Evolutionary conservation across 192 early-diverging fungal genomes (phyloP), one percentile per base, ranked within the genome.

Genomic region (Chytriomyces hyalinus): DNA sequence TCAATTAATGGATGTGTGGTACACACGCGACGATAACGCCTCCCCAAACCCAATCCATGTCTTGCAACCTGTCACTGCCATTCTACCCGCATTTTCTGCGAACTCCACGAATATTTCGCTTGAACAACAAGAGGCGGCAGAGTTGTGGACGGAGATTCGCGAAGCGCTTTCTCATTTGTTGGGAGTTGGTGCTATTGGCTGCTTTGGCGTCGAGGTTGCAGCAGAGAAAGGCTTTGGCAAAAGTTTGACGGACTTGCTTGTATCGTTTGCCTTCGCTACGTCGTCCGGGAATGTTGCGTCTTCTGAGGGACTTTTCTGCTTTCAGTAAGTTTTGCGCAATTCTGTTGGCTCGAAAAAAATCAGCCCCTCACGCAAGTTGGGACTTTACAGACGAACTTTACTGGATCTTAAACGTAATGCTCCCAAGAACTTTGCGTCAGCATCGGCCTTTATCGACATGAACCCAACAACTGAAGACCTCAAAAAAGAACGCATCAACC

Each of bases 321-420:
- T 79, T 45, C 78, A 79, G 78, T 79, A 44, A 65, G 61, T 60
- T 60, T 9, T 28, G 60, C 45, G 28, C n/a, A 57, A 57, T n/a
- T 20, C 53, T n/a, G 53, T 20, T n/a, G 0, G 15, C 53, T 57
- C 20, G 13, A 20, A 57, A 57, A n/a, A 50, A 61, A 49, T 11
- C 49, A 46, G 15, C 17, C 7, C 60, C 13, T 49, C 26, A 20
- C 51, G 24, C 26, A 69, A 20, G 36, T 1, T 36, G 36, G 36
- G 36, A 20, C 6, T 64, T 61, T 11, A 26, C 60, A 78, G 78
- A 49, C 78, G 78, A 24, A 79, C 78, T 13, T 47, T 79, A 9
- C 51, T 79, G 24, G 78, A 79, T 57, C 60, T 79, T 36, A 79
- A 79, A 48, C 70, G 78, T 11, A 79, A 46, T 17, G 70, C 70